phyloP scores from a whole-genome alignment of 768 basidiomycete genomes.

The Serpula lacrymans region DNA sequence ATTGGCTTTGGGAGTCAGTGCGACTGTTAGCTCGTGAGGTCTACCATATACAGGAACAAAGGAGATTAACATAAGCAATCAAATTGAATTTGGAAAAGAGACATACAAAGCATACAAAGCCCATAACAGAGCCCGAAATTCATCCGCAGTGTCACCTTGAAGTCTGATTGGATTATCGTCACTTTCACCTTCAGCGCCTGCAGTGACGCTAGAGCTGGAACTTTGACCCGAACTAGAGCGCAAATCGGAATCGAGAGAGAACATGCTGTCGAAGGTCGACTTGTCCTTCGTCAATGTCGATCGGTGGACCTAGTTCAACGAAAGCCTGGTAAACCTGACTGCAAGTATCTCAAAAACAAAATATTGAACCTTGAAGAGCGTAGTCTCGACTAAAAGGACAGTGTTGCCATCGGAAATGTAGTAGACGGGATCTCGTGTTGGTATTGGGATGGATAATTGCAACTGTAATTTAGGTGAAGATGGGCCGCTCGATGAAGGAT shows the following conservation, averaged over 20 bases:
- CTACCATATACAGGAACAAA: constrained; percentile 29
- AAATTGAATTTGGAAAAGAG: constrained; percentile 1
- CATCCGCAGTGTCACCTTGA: constrained; percentile 43
- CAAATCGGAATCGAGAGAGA: constrained; percentile 36
- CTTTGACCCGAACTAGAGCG: constrained; percentile 18
- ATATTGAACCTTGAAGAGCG: constrained; percentile 45
- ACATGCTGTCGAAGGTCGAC: constrained; percentile 46
- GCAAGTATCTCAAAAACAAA: constrained; percentile 1
- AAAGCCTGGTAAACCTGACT: constrained; percentile 24
- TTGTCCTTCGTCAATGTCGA: constrained; percentile 42
- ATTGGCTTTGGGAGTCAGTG: constrained; percentile 39
- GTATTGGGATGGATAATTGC: constrained; percentile 29
- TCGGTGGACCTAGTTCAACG: constrained; percentile 32
- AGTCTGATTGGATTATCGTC: constrained; percentile 50
- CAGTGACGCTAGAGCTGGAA: constrained; percentile 21
- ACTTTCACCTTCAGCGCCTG: constrained; percentile 41
- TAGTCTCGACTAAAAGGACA: constrained; percentile 41
- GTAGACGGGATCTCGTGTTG: constrained; percentile 36
- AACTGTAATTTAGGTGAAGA: constrained; percentile 32
- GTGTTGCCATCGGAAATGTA: constrained; percentile 40
- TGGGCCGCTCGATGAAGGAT: constrained; percentile 27
- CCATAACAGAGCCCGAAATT: constrained; percentile 54
- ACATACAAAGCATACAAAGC: constrained; percentile 50
- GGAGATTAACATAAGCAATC: constrained; percentile 1
- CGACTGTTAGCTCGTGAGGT: constrained; percentile 43